These are phyloP conservation scores for Tylopilus rubrobrunneus DNA, from an alignment of 768 basidiomycete species.

Conservation along the genomic window DNA sequence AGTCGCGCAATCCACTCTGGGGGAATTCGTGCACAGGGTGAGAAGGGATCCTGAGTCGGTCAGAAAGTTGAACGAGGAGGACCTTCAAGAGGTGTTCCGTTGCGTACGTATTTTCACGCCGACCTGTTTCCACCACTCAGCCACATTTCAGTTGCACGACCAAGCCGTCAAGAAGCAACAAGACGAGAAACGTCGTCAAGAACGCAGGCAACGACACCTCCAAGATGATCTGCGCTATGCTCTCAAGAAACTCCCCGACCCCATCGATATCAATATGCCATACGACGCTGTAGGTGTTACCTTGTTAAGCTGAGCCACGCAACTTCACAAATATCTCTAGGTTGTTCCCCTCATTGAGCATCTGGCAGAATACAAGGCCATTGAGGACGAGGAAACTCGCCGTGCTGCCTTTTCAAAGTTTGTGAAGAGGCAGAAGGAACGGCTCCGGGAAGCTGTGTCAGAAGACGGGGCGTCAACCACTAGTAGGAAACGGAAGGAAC, in stretches of 20 bases:
- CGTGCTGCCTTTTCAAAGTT: conserved; percentile 83
- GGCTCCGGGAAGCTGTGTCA: conserved; percentile 68
- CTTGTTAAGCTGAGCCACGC: not conserved
- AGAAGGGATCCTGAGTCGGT: conserved; percentile 52
- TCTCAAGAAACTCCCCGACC: conserved; percentile 81
- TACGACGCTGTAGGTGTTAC: conserved; percentile 71
- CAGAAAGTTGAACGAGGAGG: conserved; percentile 45
- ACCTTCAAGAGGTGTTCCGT: conserved; percentile 55
- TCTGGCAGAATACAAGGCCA: conserved; percentile 79
- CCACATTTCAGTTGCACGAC: conserved; percentile 56
- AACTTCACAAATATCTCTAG: conserved; percentile 33
- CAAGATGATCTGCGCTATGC: conserved; percentile 97
- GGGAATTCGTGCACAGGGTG: conserved; percentile 58
- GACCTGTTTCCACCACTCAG: conserved; percentile 4
- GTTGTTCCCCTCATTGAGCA: conserved; percentile 73
- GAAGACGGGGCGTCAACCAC: conserved; percentile 81
- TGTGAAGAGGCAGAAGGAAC: conserved; percentile 89
- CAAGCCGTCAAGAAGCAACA: conserved; percentile 70
- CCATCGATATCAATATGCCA: conserved; percentile 66
- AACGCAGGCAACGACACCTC: conserved; percentile 79
- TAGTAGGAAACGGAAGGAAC: conserved; percentile 79
- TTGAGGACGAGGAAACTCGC: conserved; percentile 85
- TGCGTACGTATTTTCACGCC: conserved; percentile 45
- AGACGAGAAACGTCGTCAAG: conserved; percentile 82
- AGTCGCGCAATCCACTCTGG: conserved; percentile 57